These are phyloP conservation scores for Hypoxylon fuscum DNA, from an alignment of 495 filamentous ascomycete species.

Conservation along the genomic window DNA sequence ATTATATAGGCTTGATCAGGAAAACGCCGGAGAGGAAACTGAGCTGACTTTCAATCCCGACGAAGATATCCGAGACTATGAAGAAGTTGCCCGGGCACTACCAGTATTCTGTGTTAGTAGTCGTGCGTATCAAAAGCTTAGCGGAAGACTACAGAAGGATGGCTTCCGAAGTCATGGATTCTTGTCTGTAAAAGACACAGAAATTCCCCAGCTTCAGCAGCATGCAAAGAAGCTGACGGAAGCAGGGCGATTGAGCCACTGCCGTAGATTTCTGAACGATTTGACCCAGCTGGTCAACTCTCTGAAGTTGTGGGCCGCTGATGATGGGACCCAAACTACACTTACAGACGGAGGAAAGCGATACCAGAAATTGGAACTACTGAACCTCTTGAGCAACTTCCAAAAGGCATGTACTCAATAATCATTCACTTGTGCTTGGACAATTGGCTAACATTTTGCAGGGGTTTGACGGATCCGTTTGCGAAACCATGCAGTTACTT, in stretches of 20 bases:
- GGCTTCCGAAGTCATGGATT: slow-evolving; percentile 52
- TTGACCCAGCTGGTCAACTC: slow-evolving; percentile 66
- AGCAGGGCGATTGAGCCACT: slow-evolving; percentile 34
- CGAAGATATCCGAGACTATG: slow-evolving; percentile 65
- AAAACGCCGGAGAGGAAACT: slow-evolving; percentile 43
- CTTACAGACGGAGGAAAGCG: slow-evolving; percentile 54
- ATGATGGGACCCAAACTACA: slow-evolving; percentile 54
- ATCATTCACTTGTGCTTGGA: slow-evolving; percentile 19
- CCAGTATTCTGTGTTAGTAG: slow-evolving; percentile 73
- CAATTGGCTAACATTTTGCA: slow-evolving; percentile 12
- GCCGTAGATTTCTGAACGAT: slow-evolving; percentile 55
- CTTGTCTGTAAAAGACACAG: slow-evolving; percentile 47
- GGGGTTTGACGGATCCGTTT: slow-evolving; percentile 49
- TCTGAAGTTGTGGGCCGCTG: slow-evolving; percentile 63
- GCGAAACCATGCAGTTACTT: slow-evolving; percentile 49
- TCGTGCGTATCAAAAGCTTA: slow-evolving; percentile 68
- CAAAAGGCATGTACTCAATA: slow-evolving; percentile 51
- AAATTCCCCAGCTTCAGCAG: slow-evolving; percentile 67
- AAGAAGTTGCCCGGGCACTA: slow-evolving; percentile 63
- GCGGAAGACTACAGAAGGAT: slow-evolving; percentile 57
- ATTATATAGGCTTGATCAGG: slow-evolving; percentile 44
- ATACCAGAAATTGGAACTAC: slow-evolving; percentile 52
- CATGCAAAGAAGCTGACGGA: slow-evolving; percentile 71
- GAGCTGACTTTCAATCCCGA: slow-evolving; percentile 53
- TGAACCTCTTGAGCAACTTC: slow-evolving; percentile 53